A percentile compares a stretch with the other conserved stretches of the same genome.
Evolutionary conservation across 176 grass and related monocot species (phyloP).

Genomic region (Themeda triandra): DNA sequence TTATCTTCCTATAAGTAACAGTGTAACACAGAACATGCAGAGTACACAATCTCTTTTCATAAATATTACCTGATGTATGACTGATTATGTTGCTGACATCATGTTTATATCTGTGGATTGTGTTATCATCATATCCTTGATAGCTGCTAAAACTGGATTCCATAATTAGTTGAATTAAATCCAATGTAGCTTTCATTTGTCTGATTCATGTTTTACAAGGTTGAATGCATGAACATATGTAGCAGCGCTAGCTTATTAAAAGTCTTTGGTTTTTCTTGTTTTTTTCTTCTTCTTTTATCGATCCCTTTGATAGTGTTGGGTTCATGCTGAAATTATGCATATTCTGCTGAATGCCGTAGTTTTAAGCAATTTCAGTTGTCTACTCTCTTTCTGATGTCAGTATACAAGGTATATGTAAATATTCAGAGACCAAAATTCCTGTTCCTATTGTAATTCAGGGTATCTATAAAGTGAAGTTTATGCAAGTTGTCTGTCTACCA

Average conservation of each 20-base stretch:
- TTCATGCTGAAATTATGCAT: not conserved
- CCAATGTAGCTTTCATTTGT: not conserved
- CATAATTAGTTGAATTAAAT: not conserved
- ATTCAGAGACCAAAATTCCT: not conserved
- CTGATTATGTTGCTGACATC: conserved; percentile 16
- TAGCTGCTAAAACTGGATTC: conserved; percentile 3
- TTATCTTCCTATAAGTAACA: not conserved
- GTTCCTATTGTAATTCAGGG: not conserved
- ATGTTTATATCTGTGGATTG: conserved; percentile 21
- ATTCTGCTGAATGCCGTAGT: not conserved
- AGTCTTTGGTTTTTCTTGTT: not conserved
- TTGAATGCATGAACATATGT: not conserved
- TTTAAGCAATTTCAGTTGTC: not conserved
- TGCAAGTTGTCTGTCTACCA: not conserved
- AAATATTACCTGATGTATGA: conserved; percentile 24
- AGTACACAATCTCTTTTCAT: conserved; percentile 22
- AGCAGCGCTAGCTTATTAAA: not conserved
- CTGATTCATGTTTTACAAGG: not conserved
- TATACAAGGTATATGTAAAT: not conserved
- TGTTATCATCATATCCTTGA: not conserved
- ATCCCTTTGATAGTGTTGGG: not conserved
- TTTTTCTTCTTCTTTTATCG: not conserved
- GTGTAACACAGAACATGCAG: conserved; percentile 11
- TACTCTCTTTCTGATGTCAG: not conserved
- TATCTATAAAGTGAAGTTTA: not conserved